Evolutionary conservation across 208 protist species (phyloP).

Genomic region (Trypanosomatidae sp.): DNA sequence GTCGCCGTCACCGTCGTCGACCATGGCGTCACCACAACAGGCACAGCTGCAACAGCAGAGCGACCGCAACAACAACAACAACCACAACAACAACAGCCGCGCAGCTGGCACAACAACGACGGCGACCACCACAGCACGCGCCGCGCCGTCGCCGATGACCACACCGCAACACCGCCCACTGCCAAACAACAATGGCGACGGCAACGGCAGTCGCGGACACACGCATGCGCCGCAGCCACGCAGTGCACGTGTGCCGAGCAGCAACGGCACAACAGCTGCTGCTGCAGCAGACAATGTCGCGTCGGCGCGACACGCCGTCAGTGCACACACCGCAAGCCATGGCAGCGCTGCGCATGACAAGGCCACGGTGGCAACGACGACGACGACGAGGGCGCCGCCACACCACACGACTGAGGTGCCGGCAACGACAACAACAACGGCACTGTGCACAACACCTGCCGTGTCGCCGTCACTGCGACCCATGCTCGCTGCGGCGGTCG

Average conservation of each 20-base stretch:
- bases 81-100: background rate
- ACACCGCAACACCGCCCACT: too few species aligned
- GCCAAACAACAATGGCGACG: too few species aligned
- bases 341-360: background rate
- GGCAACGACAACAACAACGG: background rate
- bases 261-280: too few species aligned
- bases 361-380: background rate
- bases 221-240: too few species aligned
- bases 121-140: background rate
- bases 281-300: too few species aligned
- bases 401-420: background rate
- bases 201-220: too few species aligned
- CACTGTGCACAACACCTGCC: background rate
- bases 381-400: background rate
- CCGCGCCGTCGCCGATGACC: background rate
- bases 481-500: conserved; percentile 18
- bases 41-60: background rate
- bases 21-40: background rate
- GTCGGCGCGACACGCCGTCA: too few species aligned
- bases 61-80: background rate
- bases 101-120: background rate
- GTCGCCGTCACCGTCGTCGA: too few species aligned
- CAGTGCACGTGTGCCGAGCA: too few species aligned
- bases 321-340: background rate
- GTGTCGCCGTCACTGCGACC: conserved; percentile 50